Conservation (phyloP, 164 flowering plant species). For the Echeveria elegans region DNA sequence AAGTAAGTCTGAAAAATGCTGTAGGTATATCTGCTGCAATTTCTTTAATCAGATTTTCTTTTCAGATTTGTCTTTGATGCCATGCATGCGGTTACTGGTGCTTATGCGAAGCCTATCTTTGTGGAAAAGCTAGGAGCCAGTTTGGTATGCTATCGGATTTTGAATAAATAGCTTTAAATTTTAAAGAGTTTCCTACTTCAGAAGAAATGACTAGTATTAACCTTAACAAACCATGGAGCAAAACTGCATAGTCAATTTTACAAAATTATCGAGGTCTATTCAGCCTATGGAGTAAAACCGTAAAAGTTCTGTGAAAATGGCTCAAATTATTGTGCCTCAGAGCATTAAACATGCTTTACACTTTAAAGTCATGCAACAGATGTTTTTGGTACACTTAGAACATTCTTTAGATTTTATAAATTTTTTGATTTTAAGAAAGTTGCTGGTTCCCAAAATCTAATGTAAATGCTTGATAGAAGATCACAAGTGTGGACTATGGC, state of each 20-base stretch:
- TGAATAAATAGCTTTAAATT: neutral
- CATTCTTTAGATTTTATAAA: neutral
- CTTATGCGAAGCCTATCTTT: conserved; percentile 97
- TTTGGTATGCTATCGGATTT: conserved; percentile 35
- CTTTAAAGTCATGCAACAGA: neutral
- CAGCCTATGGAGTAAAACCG: neutral
- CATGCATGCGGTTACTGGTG: conserved; percentile 99
- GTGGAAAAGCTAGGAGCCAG: conserved; percentile 80
- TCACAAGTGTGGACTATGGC: too few relatives aligned
- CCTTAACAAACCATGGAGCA: neutral
- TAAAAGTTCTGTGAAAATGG: neutral
- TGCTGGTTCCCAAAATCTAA: neutral
- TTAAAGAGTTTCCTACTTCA: neutral
- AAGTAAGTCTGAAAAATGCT: neutral
- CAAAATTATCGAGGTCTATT: neutral
- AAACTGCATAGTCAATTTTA: neutral
- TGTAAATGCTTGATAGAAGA: too few relatives aligned
- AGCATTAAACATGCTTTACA: neutral
- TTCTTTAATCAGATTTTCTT: conserved; percentile 8
- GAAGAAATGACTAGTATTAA: neutral
- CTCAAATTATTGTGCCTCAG: neutral
- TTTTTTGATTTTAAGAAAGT: neutral
- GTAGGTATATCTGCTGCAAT: neutral
- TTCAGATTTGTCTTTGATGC: conserved; percentile 93
- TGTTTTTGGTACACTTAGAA: neutral